Conservation (phyloP, 2,329 filamentous ascomycete species). For the Colletotrichum sp. region DNA sequence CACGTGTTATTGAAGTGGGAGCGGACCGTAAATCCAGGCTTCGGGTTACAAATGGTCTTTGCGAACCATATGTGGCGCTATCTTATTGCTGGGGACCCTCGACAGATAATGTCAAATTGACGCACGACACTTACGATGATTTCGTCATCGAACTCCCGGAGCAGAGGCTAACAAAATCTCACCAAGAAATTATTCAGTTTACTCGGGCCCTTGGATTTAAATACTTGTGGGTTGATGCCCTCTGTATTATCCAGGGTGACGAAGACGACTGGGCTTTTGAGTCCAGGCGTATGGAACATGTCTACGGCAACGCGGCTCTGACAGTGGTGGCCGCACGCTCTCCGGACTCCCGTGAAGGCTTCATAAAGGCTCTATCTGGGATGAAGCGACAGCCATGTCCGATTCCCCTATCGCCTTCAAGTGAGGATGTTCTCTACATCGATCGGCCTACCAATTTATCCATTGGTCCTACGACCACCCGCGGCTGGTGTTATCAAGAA, state of each 20-base stretch:
- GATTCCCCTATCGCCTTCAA: neutral
- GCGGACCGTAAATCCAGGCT: neutral
- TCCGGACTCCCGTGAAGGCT: neutral
- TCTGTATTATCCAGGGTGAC: slow-evolving; percentile 19
- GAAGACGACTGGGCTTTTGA: slow-evolving; percentile 14
- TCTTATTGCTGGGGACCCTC: neutral
- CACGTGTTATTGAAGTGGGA: neutral
- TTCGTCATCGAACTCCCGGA: neutral
- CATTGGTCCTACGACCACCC: neutral
- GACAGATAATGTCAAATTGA: neutral
- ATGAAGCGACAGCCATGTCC: neutral
- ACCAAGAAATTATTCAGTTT: neutral
- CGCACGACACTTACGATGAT: neutral
- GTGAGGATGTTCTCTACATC: neutral
- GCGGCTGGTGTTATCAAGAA: slow-evolving; percentile 11
- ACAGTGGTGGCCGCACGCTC: neutral
- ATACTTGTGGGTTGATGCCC: neutral
- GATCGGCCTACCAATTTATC: neutral
- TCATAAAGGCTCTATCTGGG: neutral
- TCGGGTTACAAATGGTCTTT: neutral
- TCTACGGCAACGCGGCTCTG: slow-evolving; percentile 14
- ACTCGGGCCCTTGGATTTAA: neutral
- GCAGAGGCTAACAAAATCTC: neutral
- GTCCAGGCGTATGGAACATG: slow-evolving; percentile 4
- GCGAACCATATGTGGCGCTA: neutral